Base-by-base conservation (phyloP, 2,329 filamentous ascomycete genomes). In the Colletotrichum nymphaeae region DNA sequence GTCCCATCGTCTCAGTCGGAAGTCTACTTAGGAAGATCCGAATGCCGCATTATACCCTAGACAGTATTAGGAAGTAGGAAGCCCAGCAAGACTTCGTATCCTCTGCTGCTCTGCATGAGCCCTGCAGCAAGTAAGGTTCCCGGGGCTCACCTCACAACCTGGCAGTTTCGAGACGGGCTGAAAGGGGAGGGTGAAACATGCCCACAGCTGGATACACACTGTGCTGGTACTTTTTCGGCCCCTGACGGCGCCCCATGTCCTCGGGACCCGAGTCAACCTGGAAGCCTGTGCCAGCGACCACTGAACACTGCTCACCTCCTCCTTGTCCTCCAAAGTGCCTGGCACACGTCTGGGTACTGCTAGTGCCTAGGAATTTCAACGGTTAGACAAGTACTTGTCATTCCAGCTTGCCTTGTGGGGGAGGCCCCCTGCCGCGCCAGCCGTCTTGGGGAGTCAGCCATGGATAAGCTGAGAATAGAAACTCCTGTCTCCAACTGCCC, bases 91-190 rank as follows among this genome's bases (percentile, higher is more conserved):
- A 22, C 42, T 22, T 49, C 42, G 42, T 49, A 49, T n/a, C 7
- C 16, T 42, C 19, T 12, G 12, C 12, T 42, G 37, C 37, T 49
- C 42, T 49, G 42, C 42, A n/a, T 49, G 42, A 22, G 19, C 19
- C 19, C 42, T 49, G 42, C 42, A 49, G 42, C 42, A 49, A 49
- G 42, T 49, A 49, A 49, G 42, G 42, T 49, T 49, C 42, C 46
- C 53, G 46, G 60, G 60, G 46, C 35, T 24, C 30, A 49, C 19
- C 49, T 65, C 16, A 53, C 16, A 24, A 26, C 24, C 30, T 53
- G 26, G 69, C 52, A 63, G 52, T 69, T 58, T 63, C 65, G 65
- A 63, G 58, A 72, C 37, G 37, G 37, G 16, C 58, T 35, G 7
- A 2, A 66, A 63, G 57, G 37, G 14, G 32, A 58, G 22, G 28